Evolutionary conservation across 768 basidiomycete genomes (phyloP).

Genomic region (Dictyophora rubrovolvata): DNA sequence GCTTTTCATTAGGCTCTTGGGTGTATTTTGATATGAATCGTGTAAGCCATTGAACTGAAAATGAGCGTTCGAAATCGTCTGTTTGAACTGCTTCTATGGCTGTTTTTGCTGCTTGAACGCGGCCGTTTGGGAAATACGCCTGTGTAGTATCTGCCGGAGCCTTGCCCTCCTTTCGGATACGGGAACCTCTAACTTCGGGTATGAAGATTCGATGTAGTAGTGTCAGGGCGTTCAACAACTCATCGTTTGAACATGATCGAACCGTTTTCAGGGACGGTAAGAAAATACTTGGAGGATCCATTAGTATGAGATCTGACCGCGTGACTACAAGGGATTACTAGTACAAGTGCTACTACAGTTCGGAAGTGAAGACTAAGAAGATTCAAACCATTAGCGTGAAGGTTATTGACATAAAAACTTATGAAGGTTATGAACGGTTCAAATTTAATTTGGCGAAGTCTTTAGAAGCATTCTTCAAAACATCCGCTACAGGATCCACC

Average conservation of each 20-base stretch:
- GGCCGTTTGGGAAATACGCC: too few species aligned
- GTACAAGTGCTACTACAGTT: not conserved
- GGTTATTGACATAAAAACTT: not conserved
- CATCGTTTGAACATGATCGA: not conserved
- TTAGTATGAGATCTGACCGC: not conserved
- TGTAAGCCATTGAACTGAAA: slow-evolving; percentile 67
- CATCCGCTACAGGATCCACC: not conserved
- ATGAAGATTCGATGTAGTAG: not conserved
- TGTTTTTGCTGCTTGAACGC: not conserved
- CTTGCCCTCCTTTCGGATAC: not conserved
- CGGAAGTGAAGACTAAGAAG: too few species aligned
- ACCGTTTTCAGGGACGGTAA: not conserved
- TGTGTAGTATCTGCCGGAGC: not conserved
- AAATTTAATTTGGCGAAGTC: not conserved
- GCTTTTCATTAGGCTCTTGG: slow-evolving; percentile 19
- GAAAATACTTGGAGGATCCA: not conserved
- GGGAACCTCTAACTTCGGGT: not conserved
- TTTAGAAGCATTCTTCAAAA: not conserved
- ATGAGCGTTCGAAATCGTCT: slow-evolving; percentile 62
- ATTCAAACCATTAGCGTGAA: not conserved
- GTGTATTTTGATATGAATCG: slow-evolving; percentile 35
- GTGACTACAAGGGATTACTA: not conserved
- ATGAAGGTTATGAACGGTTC: not conserved
- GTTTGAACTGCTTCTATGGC: slow-evolving; percentile 27
- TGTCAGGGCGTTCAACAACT: not conserved